A percentile compares a stretch with the other conserved stretches of the same genome.
These are phyloP conservation scores for Westerdykella sp. DNA, from an alignment of 2,329 filamentous ascomycete species.

Conservation along the genomic window DNA sequence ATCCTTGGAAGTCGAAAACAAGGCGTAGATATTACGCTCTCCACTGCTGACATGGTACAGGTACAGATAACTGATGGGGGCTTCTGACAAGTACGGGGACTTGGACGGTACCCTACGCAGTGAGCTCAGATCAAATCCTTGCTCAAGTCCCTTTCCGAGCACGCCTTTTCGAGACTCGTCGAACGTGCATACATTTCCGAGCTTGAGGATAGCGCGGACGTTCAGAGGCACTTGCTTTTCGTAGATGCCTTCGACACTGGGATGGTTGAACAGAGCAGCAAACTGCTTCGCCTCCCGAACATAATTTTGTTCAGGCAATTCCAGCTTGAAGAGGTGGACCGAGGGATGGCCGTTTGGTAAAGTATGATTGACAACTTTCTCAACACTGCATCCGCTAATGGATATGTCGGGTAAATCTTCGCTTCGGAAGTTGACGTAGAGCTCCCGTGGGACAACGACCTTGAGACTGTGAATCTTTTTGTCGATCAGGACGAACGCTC, in stretches of 20 bases:
- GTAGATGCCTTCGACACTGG: conserved; percentile 94
- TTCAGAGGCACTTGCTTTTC: conserved; percentile 87
- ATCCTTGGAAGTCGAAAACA: conserved; percentile 77
- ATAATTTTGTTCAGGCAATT: conserved; percentile 81
- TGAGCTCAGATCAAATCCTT: conserved; percentile 81
- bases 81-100: conserved; percentile 67
- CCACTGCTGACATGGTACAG: conserved; percentile 88
- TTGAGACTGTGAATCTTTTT: conserved; percentile 84
- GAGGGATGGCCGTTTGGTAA: conserved; percentile 93
- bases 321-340: conserved; percentile 88
- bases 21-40: conserved; percentile 84
- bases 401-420: conserved; percentile 84
- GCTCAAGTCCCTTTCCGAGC: conserved; percentile 83
- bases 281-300: conserved; percentile 80
- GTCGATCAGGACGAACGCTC: conserved; percentile 87
- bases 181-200: conserved; percentile 89
- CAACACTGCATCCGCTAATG: conserved; percentile 76
- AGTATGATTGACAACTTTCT: conserved; percentile 89
- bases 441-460: conserved; percentile 77
- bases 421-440: conserved; percentile 88
- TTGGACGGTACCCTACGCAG: conserved; percentile 63
- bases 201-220: conserved; percentile 76
- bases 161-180: conserved; percentile 87
- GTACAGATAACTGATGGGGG: conserved; percentile 76
- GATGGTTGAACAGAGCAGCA: conserved; percentile 76